Evolutionary conservation across 306 rosid species (phyloP), one percentile per base, ranked within the genome.

Genomic region (Dryas octopetala): DNA sequence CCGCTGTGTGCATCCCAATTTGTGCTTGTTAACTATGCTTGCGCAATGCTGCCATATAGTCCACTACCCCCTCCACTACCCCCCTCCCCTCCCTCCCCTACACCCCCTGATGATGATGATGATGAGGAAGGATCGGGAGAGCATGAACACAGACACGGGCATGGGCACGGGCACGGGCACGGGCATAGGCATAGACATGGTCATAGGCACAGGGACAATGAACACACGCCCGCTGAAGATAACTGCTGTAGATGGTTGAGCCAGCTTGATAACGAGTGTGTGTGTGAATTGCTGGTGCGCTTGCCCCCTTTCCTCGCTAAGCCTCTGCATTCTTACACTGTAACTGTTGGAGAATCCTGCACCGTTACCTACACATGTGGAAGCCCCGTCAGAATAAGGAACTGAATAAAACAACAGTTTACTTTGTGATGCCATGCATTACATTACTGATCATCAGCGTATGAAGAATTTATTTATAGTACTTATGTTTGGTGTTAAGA

Each of bases 181-280:
- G 9, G 78, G 12, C 87, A 65, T 1, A 13, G 68, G 47, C 86
- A 64, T 6, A 0, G 69, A 0, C 89, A 65, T 49, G 85, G 70
- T 41, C 47, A 43, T 45, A 72, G 55, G 55, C 59, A 63, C 28
- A 62, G 47, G 47, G 59, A 26, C n/a, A 47, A n/a, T 10, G 49
- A 32, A 3, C 79, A 73, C 16, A 10, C 85, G 0, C 53, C 80
- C 0, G 84, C 74, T 12, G 91, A 85, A 55, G 89, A 88, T 0
- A 82, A 83, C 40, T 95, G 98, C 48, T 95, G 98, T 80, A 68
- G 87, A 59, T 95, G 97, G 98, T 83, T 85, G 15, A 76, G 3
- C 49, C 84, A 83, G 58, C 82, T 95, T 9, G 97, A 91, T 55
- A 74, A 15, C 66, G 76, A 86, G 40, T 94, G 98, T 48, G 91